Conservation (phyloP, 78 protist genomes). For the Pigoraptor vietnamica region DNA sequence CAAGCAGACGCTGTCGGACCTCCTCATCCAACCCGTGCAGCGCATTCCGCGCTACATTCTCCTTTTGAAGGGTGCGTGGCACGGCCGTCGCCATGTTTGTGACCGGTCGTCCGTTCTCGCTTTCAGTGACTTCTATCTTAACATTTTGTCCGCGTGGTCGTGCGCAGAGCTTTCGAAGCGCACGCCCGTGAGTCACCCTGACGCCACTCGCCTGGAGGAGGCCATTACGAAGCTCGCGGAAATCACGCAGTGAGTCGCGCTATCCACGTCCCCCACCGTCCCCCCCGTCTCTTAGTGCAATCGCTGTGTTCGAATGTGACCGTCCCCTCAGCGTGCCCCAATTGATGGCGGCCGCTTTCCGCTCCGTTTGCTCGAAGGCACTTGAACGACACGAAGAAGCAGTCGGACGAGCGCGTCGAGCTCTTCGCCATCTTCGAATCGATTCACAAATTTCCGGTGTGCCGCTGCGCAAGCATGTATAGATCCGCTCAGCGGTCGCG, state of each 20-base stretch:
- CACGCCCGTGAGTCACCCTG: neutral
- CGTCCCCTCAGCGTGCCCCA: no score
- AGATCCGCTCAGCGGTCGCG: neutral
- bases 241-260: neutral
- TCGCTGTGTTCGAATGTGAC: no score
- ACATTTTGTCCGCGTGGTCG: no score
- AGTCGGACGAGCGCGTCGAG: neutral
- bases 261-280: no score
- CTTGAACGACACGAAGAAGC: neutral
- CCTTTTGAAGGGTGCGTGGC: neutral
- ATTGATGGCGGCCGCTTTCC: no score
- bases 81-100: neutral
- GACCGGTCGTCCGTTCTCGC: neutral
- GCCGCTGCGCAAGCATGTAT: neutral
- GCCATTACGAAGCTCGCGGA: neutral
- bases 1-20: neutral
- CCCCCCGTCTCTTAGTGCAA: no score
- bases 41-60: constrained; percentile 33
- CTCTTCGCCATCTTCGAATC: neutral
- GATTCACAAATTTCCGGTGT: neutral
- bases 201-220: neutral
- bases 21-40: constrained; percentile 34
- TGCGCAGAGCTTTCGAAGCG: neutral
- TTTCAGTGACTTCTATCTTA: no score
- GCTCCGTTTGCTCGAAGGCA: no score